Evolutionary conservation across 2,329 filamentous ascomycete species (phyloP), one percentile per base, ranked within the genome.

Genomic region (Trichophyton benhamiae): DNA sequence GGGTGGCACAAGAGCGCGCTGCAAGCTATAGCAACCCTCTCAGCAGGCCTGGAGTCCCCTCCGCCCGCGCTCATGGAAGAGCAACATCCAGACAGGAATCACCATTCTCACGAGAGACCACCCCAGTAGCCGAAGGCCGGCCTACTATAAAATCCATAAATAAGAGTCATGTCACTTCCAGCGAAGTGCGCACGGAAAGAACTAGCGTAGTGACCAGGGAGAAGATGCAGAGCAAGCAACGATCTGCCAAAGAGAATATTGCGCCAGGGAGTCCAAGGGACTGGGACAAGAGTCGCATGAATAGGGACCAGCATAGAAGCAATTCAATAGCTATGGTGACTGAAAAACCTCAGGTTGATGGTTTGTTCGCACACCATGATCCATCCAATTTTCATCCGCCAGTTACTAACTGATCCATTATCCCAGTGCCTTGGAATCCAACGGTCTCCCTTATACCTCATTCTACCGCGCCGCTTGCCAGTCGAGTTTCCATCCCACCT

Each of bases 361-460:
- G 74, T 75, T 20, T 66, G 72, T 70, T 41, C 22, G 17, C 8
- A 42, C 20, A 1, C 11, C 15, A 36, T 1, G 20, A n/a, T 25
- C 3, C 2, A 20, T 38, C 33, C 33, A 11, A 13, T 38, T 13
- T 38, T 38, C 33, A 38, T 13, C 33, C 33, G 3, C 33, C 48
- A 59, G 15, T 8, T 17, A 30, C 20, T 6, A 36, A 60, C 53
- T 30, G 46, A 20, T 59, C 33, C 38, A 55, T n/a, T 5, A 33
- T 55, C 22, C 60, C 49, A 73, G 75, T 71, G 59, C 73, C 78
- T 69, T 97, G 94, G 94, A 86, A 84, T 61, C 92, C 94, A 0
- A 83, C 89, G 70, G 92, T 85, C 7, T 86, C 82, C 0, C 77
- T 97, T 22, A 78, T 91, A 62, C 83, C 88, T 57, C 82, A 84